Percentiles rank a stretch among this genome's conserved stretches.
Evolutionary conservation across 164 flowering plant species (phyloP).

Genomic region (Malania oleifera): DNA sequence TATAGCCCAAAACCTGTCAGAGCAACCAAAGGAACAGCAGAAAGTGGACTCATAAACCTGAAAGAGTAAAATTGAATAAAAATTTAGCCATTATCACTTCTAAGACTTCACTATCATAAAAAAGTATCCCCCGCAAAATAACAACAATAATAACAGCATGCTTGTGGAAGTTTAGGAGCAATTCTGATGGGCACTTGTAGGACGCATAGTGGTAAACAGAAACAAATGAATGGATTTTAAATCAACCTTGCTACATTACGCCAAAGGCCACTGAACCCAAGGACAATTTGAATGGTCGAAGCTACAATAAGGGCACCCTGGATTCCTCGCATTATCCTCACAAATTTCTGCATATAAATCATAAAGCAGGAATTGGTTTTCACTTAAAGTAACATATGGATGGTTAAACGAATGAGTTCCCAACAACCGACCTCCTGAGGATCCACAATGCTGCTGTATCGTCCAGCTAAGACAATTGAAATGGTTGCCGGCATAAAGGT

Average conservation of each 20-base stretch:
- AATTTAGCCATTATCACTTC: background rate
- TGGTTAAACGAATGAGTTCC: background rate
- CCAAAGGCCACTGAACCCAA: constrained; percentile 98
- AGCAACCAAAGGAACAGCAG: constrained; percentile 82
- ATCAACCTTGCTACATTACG: constrained; percentile 75
- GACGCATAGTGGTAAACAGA: background rate
- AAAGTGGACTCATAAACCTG: constrained; percentile 85
- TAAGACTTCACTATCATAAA: background rate
- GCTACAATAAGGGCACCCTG: constrained; percentile 93
- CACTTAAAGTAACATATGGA: background rate
- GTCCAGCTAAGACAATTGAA: constrained; percentile 74
- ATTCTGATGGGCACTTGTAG: no score
- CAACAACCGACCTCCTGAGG: constrained; percentile 57
- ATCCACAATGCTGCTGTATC: constrained; percentile 56
- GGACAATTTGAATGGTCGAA: constrained; percentile 74
- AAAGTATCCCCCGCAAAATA: background rate
- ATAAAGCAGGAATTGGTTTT: background rate
- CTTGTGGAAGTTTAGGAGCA: no score
- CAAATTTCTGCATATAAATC: constrained; percentile 57
- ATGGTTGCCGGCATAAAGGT: constrained; percentile 75
- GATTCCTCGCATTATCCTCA: constrained; percentile 73
- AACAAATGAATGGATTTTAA: background rate
- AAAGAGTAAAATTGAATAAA: background rate
- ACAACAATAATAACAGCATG: no score
- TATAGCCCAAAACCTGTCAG: constrained; percentile 84